Percentiles rank a stretch among this genome's conserved stretches.
Conservation (phyloP, 2,329 filamentous ascomycete genomes). For the Dactylellina leptospora region DNA sequence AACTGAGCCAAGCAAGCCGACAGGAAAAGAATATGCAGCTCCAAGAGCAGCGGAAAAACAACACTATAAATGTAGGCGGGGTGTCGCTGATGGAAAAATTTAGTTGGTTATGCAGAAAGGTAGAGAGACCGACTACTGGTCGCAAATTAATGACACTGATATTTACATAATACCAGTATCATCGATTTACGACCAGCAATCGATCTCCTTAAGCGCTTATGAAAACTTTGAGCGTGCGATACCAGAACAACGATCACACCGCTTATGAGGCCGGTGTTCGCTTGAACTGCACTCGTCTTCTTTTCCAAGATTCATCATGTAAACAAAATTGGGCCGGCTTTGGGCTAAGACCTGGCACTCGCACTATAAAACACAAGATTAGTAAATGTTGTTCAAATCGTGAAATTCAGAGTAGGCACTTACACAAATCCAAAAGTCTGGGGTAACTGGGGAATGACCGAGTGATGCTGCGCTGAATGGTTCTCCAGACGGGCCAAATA, state of each 20-base stretch:
- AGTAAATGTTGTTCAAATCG: background rate
- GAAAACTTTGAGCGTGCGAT: conserved; percentile 32
- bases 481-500: conserved; percentile 37
- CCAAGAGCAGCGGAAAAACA: too few relatives aligned
- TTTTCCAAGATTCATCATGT: conserved; percentile 44
- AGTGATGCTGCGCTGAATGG: conserved; percentile 20
- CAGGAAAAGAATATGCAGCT: too few relatives aligned
- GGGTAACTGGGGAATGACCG: conserved; percentile 15
- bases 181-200: too few relatives aligned
- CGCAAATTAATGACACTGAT: too few relatives aligned
- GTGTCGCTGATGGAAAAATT: too few relatives aligned
- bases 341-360: conserved; percentile 45
- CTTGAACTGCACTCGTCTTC: conserved; percentile 33
- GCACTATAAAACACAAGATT: conserved; percentile 17
- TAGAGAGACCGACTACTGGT: too few relatives aligned
- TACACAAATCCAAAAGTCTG: conserved; percentile 50
- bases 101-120: too few relatives aligned
- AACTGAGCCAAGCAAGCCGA: too few relatives aligned
- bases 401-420: background rate
- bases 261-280: conserved; percentile 27
- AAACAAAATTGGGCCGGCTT: conserved; percentile 35
- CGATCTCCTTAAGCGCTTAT: too few relatives aligned
- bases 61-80: too few relatives aligned
- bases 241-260: conserved; percentile 33
- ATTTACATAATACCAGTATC: too few relatives aligned